Evolutionary conservation across 495 filamentous ascomycete species (phyloP), one percentile per base, ranked within the genome.

Genomic region (Penicillium coffeae): DNA sequence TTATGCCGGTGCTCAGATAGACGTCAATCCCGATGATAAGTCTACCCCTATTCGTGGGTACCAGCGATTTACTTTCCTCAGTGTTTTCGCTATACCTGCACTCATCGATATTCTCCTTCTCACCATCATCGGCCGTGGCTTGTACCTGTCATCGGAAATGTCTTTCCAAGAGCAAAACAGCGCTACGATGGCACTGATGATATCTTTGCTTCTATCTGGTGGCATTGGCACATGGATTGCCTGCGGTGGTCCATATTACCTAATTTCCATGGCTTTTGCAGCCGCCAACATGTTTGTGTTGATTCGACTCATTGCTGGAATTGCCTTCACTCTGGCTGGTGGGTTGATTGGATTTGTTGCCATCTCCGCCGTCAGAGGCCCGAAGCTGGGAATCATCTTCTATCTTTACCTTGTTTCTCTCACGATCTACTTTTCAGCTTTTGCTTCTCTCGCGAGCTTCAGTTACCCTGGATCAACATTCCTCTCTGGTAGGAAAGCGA

Each of bases 281-380:
- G 80, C 79, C 7, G 76, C 78, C 33, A 83, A 81, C 41, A 77
- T 81, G 70, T 82, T 82, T 47, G 71, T 84, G 12, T 61, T 83
- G 2, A 79, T 77, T 19, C 70, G 80, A 20, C 60, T 84, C 13
- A 70, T 80, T 54, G 79, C 76, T n/a, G 80, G 80, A 39, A 63
- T 84, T 42, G 76, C 78, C 5, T 73, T 84, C 45, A 74, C 73
- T 7, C 42, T 79, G 13, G 71, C 69, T 4, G 62, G 58, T 40
- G 75, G 74, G 7, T 57, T 79, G 16, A 52, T 77, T 15, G 79
- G 71, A 1, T 76, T 84, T 45, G 62, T 81, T 37, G 62, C 66
- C 20, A 68, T 81, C 36, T 60, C 69, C 10, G 55, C 61, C 19
- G 58, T 66, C 36, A 65, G 63, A 20, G 57, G 70, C 5, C 62